Conservation (phyloP, 2,329 filamentous ascomycete species). For the Fusarium penzigii region DNA sequence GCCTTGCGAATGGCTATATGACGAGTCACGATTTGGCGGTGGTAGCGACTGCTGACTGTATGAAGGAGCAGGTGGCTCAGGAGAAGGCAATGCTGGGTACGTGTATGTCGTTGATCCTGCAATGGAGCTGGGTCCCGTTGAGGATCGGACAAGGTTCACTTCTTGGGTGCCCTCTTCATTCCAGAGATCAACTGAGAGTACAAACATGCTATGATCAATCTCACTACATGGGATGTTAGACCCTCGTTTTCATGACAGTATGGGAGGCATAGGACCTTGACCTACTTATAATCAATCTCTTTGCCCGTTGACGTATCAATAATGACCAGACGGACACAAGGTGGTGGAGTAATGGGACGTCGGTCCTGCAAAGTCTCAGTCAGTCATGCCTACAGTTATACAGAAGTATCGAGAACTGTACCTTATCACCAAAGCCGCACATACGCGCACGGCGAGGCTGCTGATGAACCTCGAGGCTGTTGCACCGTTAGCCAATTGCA, state of each 20-base stretch:
- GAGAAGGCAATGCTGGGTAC: constrained; percentile 55
- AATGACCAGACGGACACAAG: constrained; percentile 83
- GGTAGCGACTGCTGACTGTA: constrained; percentile 40
- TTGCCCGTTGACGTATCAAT: constrained; percentile 72
- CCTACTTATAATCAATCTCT: constrained; percentile 82
- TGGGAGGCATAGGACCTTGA: constrained; percentile 7
- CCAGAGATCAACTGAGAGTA: constrained; percentile 68
- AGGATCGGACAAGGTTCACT: constrained; percentile 66
- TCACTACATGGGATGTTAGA: constrained; percentile 26
- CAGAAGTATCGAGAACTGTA: constrained; percentile 40
- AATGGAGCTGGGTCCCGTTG: constrained; percentile 72
- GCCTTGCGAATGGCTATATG: constrained; percentile 31
- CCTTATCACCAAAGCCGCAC: constrained; percentile 99
- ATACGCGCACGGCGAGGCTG: constrained; percentile 92
- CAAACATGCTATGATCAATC: constrained; percentile 45
- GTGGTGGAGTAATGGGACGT: constrained; percentile 91
- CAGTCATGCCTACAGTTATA: neutral
- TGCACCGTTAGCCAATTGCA: neutral
- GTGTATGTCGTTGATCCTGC: constrained; percentile 78
- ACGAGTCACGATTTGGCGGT: constrained; percentile 37
- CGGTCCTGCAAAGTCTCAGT: constrained; percentile 65
- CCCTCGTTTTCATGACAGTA: constrained; percentile 6
- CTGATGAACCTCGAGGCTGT: constrained; percentile 77
- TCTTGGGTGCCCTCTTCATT: constrained; percentile 65
- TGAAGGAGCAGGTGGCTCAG: constrained; percentile 28